Percentiles rank a stretch among this genome's conserved stretches.
phyloP scores from a whole-genome alignment of 2,329 filamentous ascomycete species.

The Trichoderma polysporum region DNA sequence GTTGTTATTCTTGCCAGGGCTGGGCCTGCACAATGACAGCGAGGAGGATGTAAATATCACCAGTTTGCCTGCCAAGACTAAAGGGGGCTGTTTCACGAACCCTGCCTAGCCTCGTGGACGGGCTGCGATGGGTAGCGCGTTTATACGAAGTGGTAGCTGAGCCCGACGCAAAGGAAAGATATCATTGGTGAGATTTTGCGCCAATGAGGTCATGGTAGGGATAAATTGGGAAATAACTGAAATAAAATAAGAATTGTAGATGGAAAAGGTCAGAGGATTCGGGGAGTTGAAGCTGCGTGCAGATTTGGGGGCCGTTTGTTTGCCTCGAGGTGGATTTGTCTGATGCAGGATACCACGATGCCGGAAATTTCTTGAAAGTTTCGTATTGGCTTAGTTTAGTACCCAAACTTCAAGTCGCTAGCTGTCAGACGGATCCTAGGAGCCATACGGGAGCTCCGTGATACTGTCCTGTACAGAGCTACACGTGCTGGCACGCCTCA shows the following conservation, averaged over 20 bases:
- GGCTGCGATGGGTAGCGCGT: background rate
- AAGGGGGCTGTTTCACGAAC: constrained; percentile 15
- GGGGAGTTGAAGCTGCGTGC: background rate
- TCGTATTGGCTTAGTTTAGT: background rate
- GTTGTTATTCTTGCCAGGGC: background rate
- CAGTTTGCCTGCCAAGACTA: constrained; percentile 5
- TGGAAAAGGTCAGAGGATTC: background rate
- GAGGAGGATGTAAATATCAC: background rate
- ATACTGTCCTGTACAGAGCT: background rate
- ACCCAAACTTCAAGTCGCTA: background rate
- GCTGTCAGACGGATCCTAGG: background rate
- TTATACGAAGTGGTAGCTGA: background rate
- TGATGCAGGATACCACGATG: background rate
- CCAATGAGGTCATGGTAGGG: background rate
- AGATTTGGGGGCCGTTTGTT: background rate
- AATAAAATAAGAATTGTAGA: background rate
- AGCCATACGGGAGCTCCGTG: background rate
- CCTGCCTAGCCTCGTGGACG: constrained; percentile 7
- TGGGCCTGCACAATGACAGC: constrained; percentile 4
- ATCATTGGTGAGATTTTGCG: background rate
- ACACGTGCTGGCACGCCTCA: background rate
- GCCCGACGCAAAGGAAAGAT: background rate
- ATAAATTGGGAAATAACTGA: background rate
- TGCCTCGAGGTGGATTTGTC: background rate
- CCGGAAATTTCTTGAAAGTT: background rate